Evolutionary conservation across 805 yeast genomes (phyloP).

Genomic region (Metschnikowia gruessii): DNA sequence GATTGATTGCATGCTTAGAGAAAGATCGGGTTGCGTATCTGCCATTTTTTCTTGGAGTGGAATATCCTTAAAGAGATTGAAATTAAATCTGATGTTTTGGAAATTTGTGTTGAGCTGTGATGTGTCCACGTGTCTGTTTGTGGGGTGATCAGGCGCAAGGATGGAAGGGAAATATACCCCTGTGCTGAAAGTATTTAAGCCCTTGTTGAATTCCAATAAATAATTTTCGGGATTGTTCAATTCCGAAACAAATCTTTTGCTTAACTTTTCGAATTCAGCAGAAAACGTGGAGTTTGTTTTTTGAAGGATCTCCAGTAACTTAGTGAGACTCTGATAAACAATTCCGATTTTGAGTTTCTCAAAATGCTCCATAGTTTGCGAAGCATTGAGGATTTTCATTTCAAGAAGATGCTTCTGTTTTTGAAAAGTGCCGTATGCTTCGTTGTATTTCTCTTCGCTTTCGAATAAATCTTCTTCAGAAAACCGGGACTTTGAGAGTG

Average conservation of each 20-base stretch:
- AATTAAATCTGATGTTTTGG: slow-evolving; percentile 38
- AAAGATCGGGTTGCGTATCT: slow-evolving; percentile 6
- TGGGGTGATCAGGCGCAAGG: slow-evolving; percentile 28
- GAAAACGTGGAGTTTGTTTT: slow-evolving; percentile 1
- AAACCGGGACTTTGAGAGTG: slow-evolving; percentile 31
- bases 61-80: slow-evolving; percentile 40
- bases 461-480: slow-evolving; percentile 26
- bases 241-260: slow-evolving; percentile 1
- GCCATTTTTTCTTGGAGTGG: slow-evolving; percentile 31
- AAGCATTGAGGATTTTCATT: slow-evolving; percentile 21
- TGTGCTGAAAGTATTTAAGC: slow-evolving; percentile 28
- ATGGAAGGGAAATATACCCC: slow-evolving; percentile 41
- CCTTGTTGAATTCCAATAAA: slow-evolving; percentile 18
- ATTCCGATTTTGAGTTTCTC: slow-evolving; percentile 35
- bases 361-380: slow-evolving; percentile 31
- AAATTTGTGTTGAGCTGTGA: slow-evolving; percentile 31
- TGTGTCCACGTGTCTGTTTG: slow-evolving; percentile 23
- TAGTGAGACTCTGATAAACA: slow-evolving; percentile 32
- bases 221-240: slow-evolving; percentile 5
- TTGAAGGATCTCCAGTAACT: slow-evolving; percentile 33
- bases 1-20: slow-evolving; percentile 29
- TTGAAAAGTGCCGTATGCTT: slow-evolving; percentile 35
- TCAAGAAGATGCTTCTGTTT: slow-evolving; percentile 32
- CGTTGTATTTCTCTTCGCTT: slow-evolving; percentile 32
- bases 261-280: slow-evolving; percentile 2